A percentile compares a stretch with the other conserved stretches of the same genome.
Conservation (phyloP, 1,284 basidiomycete species). For the Thecaphora thlaspeos region DNA sequence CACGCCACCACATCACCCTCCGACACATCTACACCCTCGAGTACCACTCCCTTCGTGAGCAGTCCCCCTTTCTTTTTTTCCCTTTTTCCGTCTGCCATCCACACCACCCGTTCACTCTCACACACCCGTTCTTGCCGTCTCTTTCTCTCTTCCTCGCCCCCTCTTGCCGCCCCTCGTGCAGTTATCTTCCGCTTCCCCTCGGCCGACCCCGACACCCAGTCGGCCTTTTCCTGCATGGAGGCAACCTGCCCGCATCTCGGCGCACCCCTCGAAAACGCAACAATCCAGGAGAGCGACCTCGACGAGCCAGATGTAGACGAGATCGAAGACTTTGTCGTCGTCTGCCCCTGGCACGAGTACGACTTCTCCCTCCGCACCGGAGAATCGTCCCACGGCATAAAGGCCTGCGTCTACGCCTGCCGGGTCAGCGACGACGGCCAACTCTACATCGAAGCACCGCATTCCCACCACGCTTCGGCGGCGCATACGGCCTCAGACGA, state of each 20-base stretch:
- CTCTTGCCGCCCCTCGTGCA: conserved; percentile 2
- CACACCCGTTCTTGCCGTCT: background rate
- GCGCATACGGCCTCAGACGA: conserved; percentile 5
- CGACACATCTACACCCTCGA: conserved; percentile 28
- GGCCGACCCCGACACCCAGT: conserved; percentile 2
- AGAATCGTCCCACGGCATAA: conserved; percentile 73
- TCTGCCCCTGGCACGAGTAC: conserved; percentile 75
- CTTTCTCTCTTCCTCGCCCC: too few relatives aligned
- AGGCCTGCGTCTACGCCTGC: conserved; percentile 74
- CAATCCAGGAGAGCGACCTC: conserved; percentile 63
- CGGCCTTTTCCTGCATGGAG: conserved; percentile 72
- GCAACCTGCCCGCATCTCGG: conserved; percentile 79
- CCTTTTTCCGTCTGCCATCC: background rate
- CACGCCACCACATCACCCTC: conserved; percentile 49
- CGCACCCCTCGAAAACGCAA: conserved; percentile 76
- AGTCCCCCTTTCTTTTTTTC: background rate
- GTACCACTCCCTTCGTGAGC: conserved; percentile 42
- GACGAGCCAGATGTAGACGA: conserved; percentile 59
- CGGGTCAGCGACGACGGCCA: conserved; percentile 61
- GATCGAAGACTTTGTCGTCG: conserved; percentile 59
- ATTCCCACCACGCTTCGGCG: background rate
- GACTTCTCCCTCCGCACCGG: conserved; percentile 73
- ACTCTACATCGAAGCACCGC: conserved; percentile 41
- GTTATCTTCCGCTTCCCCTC: conserved; percentile 44
- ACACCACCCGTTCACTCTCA: too few relatives aligned